Evolutionary conservation across 805 yeast species (phyloP), one percentile per base, ranked within the genome.

Genomic region (Candida lessepsii): DNA sequence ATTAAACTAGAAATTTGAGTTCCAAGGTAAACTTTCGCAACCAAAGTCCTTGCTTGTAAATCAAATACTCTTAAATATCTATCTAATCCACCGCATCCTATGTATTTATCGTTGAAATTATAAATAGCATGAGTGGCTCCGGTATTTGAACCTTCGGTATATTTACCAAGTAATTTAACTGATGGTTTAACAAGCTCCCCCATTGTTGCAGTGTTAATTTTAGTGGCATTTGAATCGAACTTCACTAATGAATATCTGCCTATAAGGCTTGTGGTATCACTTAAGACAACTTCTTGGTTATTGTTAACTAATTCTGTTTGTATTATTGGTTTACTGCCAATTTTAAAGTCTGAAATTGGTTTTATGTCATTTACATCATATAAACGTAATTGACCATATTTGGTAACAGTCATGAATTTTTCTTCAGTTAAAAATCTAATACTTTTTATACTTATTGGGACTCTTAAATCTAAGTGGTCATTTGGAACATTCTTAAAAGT

Each of bases 51-150:
- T 1, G 80, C 62, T 2, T 63, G 64, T 4, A 80, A 56, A 45
- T 88, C 83, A 60, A 76, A 91, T 3, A 86, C 86, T 43, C 96
- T 75, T 19, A 87, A 70, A 53, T 88, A 91, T 53, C 96, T 73
- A 56, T 93, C 99, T 16, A 90, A 72, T 0, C 96, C 95, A 31
- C 95, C 97, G 14, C 86, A 71, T 2, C 81, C 80, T 6, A 90
- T 53, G 20, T 83, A 55, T 8, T 70, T 69, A 4, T 66, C 63
- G 9, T 65, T 60, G 9, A 45, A 42, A 2, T 75, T 63, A 42
- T 70, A 71, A 32, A 84, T 80, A 1, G 89, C 82, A 42, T 95
- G 90, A 17, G 81, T 82, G 9, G 88, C 78, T 16, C 93, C 96
- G 27, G 81, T 78, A 46, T 67, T 67, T 1, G 67, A 65, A 9